Evolutionary conservation across 805 yeast genomes (phyloP).

Genomic region (Myxozyma geophila): DNA sequence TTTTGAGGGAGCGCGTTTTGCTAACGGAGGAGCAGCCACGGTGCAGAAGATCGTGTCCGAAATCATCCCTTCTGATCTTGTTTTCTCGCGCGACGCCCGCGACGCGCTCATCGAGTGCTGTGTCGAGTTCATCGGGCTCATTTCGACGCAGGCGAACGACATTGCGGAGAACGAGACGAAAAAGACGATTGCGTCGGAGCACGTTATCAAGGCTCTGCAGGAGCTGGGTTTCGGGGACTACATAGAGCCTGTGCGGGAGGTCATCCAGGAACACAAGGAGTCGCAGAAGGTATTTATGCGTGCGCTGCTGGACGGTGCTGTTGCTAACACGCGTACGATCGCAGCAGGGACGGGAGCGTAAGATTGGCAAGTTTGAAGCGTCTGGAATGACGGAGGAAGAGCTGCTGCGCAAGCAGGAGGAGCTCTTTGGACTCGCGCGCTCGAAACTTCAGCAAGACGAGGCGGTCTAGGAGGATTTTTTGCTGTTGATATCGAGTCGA

Average conservation of each 20-base stretch:
- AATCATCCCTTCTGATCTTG: slow-evolving; percentile 82
- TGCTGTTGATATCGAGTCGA: background rate
- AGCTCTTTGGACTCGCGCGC: slow-evolving; percentile 78
- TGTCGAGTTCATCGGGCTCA: slow-evolving; percentile 91
- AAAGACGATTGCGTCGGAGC: slow-evolving; percentile 96
- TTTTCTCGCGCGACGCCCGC: slow-evolving; percentile 89
- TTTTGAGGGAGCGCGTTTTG: background rate
- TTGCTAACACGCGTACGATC: background rate
- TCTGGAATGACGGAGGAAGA: slow-evolving; percentile 94
- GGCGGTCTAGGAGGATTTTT: background rate
- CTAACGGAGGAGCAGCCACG: slow-evolving; percentile 62
- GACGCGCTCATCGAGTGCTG: slow-evolving; percentile 96
- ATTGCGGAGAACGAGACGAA: slow-evolving; percentile 95
- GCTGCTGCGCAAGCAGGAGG: slow-evolving; percentile 87
- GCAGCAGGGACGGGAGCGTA: slow-evolving; percentile 69
- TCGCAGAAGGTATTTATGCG: slow-evolving; percentile 59
- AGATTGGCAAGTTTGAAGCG: slow-evolving; percentile 89
- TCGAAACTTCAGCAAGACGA: slow-evolving; percentile 31
- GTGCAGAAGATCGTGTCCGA: slow-evolving; percentile 94
- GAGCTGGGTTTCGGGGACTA: slow-evolving; percentile 88
- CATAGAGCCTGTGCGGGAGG: slow-evolving; percentile 77
- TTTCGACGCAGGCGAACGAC: slow-evolving; percentile 91
- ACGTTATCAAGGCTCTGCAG: slow-evolving; percentile 84
- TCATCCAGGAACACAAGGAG: slow-evolving; percentile 85
- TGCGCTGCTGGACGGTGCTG: background rate